Conservation (phyloP, 768 basidiomycete genomes). For the Suillus subalutaceus region DNA sequence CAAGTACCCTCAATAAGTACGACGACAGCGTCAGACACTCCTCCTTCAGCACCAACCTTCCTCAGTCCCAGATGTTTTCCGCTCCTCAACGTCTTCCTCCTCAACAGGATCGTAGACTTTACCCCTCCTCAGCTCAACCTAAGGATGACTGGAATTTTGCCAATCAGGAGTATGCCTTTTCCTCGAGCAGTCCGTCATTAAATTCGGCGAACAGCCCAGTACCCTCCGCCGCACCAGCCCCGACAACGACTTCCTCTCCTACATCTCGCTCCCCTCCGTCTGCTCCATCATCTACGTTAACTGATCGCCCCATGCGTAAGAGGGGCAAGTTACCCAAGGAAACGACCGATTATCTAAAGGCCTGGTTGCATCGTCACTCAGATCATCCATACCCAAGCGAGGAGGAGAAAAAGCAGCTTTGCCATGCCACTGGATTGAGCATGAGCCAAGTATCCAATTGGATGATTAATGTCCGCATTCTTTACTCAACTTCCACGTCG, state of each 20-base stretch:
- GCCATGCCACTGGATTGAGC: slow-evolving; percentile 81
- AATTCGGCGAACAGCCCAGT: slow-evolving; percentile 38
- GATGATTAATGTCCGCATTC: slow-evolving; percentile 80
- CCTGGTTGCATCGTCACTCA: slow-evolving; percentile 86
- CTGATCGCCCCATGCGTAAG: slow-evolving; percentile 79
- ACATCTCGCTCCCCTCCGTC: slow-evolving; percentile 54
- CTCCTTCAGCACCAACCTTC: slow-evolving; percentile 61
- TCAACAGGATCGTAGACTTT: slow-evolving; percentile 67
- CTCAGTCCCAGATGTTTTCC: slow-evolving; percentile 64
- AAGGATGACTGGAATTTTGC: slow-evolving; percentile 77
- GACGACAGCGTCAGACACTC: slow-evolving; percentile 72
- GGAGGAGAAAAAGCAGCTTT: slow-evolving; percentile 89
- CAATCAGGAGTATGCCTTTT: slow-evolving; percentile 57
- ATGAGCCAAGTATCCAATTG: slow-evolving; percentile 92
- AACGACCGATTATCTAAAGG: slow-evolving; percentile 86
- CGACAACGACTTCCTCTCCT: slow-evolving; percentile 45
- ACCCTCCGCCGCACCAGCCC: slow-evolving; percentile 29
- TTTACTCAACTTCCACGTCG: slow-evolving; percentile 28
- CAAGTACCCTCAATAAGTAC: slow-evolving; percentile 59
- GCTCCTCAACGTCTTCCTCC: slow-evolving; percentile 72
- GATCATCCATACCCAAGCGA: slow-evolving; percentile 90
- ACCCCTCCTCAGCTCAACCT: slow-evolving; percentile 40
- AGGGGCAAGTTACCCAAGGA: slow-evolving; percentile 89
- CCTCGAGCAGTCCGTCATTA: slow-evolving; percentile 30
- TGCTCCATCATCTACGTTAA: slow-evolving; percentile 57